phyloP scores from a whole-genome alignment of 805 yeast genomes.

The Saccharomyces mikatae region DNA sequence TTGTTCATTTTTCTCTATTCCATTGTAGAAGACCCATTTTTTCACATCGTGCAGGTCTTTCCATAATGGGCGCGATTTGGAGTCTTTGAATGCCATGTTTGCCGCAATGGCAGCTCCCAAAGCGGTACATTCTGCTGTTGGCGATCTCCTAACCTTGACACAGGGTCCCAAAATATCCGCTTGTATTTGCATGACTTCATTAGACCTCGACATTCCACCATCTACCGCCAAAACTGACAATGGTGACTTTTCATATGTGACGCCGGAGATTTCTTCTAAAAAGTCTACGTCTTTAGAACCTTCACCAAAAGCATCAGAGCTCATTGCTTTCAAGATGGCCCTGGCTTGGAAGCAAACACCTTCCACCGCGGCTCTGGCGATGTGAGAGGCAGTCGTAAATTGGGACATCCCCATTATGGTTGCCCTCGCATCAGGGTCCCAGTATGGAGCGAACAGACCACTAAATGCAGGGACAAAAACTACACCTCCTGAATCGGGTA shows the following conservation, averaged over 20 bases:
- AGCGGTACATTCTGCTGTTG: conserved; percentile 85
- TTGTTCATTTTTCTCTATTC: conserved; percentile 36
- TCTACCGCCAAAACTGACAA: conserved; percentile 66
- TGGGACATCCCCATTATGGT: conserved; percentile 90
- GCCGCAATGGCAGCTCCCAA: conserved; percentile 96
- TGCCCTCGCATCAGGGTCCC: conserved; percentile 91
- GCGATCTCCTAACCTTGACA: conserved; percentile 71
- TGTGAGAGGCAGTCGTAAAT: conserved; percentile 83
- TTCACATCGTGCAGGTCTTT: conserved; percentile 63
- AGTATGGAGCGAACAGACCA: conserved; percentile 91
- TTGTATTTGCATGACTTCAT: conserved; percentile 88
- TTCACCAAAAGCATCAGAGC: conserved; percentile 65
- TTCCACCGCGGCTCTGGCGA: conserved; percentile 90
- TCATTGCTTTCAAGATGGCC: conserved; percentile 86
- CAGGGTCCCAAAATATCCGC: conserved; percentile 87
- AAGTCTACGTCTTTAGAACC: conserved; percentile 35
- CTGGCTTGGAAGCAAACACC: conserved; percentile 92
- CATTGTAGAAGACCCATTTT: conserved; percentile 92
- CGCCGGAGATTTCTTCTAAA: conserved; percentile 40
- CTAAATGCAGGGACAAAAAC: conserved; percentile 92
- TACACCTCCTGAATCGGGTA: conserved; percentile 78
- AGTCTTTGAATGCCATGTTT: conserved; percentile 49
- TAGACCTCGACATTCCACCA: conserved; percentile 91
- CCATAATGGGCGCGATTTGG: conserved; percentile 61
- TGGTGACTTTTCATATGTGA: conserved; percentile 39